Evolutionary conservation across 176 grass and related monocot genomes (phyloP), one percentile per base, ranked within the genome.

Genomic region (Avena insularis): DNA sequence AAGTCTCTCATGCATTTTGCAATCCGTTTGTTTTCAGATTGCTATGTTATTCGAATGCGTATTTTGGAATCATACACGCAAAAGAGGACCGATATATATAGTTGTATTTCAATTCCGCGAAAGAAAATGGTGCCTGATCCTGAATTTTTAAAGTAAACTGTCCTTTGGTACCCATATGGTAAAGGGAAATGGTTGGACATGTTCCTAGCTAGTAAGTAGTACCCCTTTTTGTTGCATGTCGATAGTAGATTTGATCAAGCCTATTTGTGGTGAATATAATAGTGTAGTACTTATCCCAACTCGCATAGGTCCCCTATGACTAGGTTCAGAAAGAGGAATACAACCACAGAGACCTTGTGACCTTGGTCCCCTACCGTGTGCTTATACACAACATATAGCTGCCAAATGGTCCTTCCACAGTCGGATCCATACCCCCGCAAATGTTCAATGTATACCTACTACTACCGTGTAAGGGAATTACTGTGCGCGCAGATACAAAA

Each of bases 301-400:
- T 73, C 89, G 64, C 49, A 83, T 29, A 83, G 85, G 47, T 58
- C 80, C 80, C 47, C 74, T 73, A 79, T 85, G 68, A 54, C 59
- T 67, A 67, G 83, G 55, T 75, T 69, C 25, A 49, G 20, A 90
- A 90, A 38, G 60, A 59, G 40, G 72, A 61, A 35, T 35, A 29
- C 55, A 74, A 23, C 9, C 36, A 77, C 40, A 43, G 36, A 38
- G 8, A 56, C 51, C 14, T 66, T 57, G 56, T 75, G 56, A 80
- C 77, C 66, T 21, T 31, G 76, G 77, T 85, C 82, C 75, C 75
- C 76, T 79, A 53, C 81, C 21, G 54, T 73, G 66, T 64, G 56
- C 33, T 67, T 75, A 49, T 75, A 85, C 68, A 75, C 56, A 79
- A 55, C 25, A 15, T 51, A 15, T 75, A 75, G 47, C 72, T 31